Percentiles rank a stretch among this genome's conserved stretches.
Conservation (phyloP, 2,329 filamentous ascomycete species). For the Tolypocladium inflatum region DNA sequence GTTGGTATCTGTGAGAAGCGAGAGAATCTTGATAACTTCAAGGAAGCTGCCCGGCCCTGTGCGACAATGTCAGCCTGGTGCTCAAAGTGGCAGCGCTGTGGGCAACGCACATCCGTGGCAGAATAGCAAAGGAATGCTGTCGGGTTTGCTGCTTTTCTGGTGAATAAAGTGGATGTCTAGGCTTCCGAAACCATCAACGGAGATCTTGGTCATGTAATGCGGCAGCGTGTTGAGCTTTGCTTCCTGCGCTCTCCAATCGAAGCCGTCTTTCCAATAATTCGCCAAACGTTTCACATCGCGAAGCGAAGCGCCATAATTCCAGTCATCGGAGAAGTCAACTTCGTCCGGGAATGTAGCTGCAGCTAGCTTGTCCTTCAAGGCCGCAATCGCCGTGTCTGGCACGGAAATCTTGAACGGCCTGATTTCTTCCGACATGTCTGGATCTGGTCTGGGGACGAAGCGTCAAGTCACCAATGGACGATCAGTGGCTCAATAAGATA, state of each 20-base stretch:
- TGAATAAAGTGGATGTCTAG: slow-evolving; percentile 58
- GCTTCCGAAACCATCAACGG: slow-evolving; percentile 46
- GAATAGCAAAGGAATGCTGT: slow-evolving; percentile 56
- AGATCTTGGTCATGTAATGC: slow-evolving; percentile 44
- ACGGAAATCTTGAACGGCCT: slow-evolving; percentile 24
- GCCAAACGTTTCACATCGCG: slow-evolving; percentile 24
- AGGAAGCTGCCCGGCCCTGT: slow-evolving; percentile 57
- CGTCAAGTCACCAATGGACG: background rate
- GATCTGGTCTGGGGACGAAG: background rate
- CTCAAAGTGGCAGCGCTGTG: too few relatives aligned
- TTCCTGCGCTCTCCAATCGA: slow-evolving; percentile 54
- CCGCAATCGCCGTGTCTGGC: slow-evolving; percentile 17
- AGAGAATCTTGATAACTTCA: slow-evolving; percentile 55
- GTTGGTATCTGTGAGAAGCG: slow-evolving; percentile 26
- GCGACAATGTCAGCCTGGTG: background rate
- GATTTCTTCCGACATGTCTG: slow-evolving; percentile 8
- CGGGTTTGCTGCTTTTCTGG: slow-evolving; percentile 36
- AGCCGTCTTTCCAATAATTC: slow-evolving; percentile 33
- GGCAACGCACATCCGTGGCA: slow-evolving; percentile 11
- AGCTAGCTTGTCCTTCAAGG: slow-evolving; percentile 20
- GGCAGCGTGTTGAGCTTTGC: slow-evolving; percentile 47
- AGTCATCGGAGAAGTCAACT: slow-evolving; percentile 22
- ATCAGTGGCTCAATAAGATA: background rate
- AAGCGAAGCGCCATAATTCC: slow-evolving; percentile 20
- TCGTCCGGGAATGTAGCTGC: slow-evolving; percentile 18